Base-by-base conservation (phyloP, 2,329 filamentous ascomycete species). In the Talaromyces atroroseus region DNA sequence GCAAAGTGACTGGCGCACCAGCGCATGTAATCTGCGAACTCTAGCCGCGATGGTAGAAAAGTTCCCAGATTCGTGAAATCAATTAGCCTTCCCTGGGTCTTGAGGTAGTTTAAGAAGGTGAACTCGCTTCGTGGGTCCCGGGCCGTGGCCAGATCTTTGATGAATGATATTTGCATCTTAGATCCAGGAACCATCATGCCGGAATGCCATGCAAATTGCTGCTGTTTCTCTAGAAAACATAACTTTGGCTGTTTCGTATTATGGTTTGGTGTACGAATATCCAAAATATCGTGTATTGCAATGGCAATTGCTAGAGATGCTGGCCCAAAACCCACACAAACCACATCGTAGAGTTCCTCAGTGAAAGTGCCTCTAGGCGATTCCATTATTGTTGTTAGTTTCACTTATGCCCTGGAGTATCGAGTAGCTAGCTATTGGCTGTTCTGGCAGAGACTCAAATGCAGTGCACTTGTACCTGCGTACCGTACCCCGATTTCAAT, bases 121-220 rank as follows among this genome's bases (percentile, higher is more conserved):
- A 97, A 97, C 66, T 91, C 82, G 62, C 89, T 95, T 61, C 88
- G 84, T 7, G 92, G 92, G 69, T 97, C 86, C 57, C 92, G 83
- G 63, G 96, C 80, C 3, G 90, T 94, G 3, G 92, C 92, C 71
- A 97, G 83, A 69, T 97, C 92, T 76, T 97, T 97, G 76, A 97
- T 82, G 77, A 96, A 97, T 10, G 90, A 95, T 64, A 97, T 97
- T 71, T 97, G 92, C 92, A 97, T 97, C 75, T 88, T 91, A 52
- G 92, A 89, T 5, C 91, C 92, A 0, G 91, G 90, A 2, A 97
- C 82, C 58, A 96, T 84, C 92, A 97, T 97, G 58, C 92, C 92
- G 0, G 90, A 86, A 72, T 97, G 92, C 92, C 92, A 97, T 58
- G 88, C 84, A 68, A 97, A 97, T 49, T 80, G 76, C 32, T 78